These are phyloP conservation scores for Xylaria sp. DNA, from an alignment of 2,329 filamentous ascomycete genomes.

Conservation along the genomic window DNA sequence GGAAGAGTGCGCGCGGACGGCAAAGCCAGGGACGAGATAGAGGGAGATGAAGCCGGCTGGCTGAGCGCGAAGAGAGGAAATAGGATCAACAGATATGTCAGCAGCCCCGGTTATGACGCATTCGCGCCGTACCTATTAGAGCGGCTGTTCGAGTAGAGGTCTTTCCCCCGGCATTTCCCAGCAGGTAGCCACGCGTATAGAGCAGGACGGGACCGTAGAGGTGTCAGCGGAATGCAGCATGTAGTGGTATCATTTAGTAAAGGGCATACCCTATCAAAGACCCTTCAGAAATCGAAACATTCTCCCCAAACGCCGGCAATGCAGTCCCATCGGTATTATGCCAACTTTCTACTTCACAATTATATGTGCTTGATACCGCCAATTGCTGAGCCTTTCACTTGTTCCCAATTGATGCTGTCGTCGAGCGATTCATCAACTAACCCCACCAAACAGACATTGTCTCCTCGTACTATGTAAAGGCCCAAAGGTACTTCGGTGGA, in stretches of 20 bases:
- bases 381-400: conserved; percentile 84
- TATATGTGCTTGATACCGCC: conserved; percentile 80
- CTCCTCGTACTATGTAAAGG: conserved; percentile 88
- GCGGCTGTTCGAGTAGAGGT: conserved; percentile 61
- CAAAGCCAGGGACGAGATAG: conserved; percentile 54
- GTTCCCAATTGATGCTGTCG: conserved; percentile 87
- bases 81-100: conserved; percentile 74
- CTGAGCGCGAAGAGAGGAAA: conserved; percentile 76
- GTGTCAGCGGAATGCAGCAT: conserved; percentile 38
- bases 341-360: conserved; percentile 16
- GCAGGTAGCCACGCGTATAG: background rate
- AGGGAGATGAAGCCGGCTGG: conserved; percentile 79
- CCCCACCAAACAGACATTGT: conserved; percentile 91
- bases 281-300: conserved; percentile 9
- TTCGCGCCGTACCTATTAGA: conserved; percentile 72
- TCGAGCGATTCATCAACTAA: conserved; percentile 90
- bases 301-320: conserved; percentile 40
- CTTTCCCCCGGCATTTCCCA: background rate
- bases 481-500: conserved; percentile 83
- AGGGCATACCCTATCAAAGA: conserved; percentile 41
- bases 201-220: conserved; percentile 27
- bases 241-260: conserved; percentile 42
- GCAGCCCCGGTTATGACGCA: conserved; percentile 68
- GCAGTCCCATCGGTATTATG: conserved; percentile 25
- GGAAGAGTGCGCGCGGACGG: conserved; percentile 60